Conservation (phyloP, 2,329 filamentous ascomycete species). For the Cladosporium oxysporum region DNA sequence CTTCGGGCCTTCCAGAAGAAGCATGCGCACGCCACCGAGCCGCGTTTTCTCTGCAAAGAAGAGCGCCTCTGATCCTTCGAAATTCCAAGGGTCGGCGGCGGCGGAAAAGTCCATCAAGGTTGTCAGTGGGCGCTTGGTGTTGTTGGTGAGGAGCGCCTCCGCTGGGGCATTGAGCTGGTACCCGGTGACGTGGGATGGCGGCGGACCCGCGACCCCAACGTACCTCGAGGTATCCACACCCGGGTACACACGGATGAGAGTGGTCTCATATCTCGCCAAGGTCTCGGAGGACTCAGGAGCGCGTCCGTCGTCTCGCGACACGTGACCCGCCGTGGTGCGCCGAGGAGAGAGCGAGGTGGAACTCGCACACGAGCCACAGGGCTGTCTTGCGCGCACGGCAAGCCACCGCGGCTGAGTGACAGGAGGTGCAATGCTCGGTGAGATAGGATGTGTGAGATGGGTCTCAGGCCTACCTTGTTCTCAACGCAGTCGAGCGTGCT, state of each 20-base stretch:
- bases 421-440: conserved; percentile 5
- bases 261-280: conserved; percentile 14
- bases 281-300: neutral
- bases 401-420: neutral
- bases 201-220: conserved; percentile 1
- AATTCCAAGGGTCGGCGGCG: neutral
- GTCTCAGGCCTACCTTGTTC: neutral
- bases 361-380: conserved; percentile 17
- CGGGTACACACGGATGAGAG: conserved; percentile 14
- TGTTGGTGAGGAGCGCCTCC: conserved; percentile 13
- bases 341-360: conserved; percentile 20
- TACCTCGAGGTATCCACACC: conserved; percentile 11
- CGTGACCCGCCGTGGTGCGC: conserved; percentile 12
- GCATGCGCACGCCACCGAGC: conserved; percentile 12
- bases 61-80: neutral
- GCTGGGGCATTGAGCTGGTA: neutral
- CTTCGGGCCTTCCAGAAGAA: conserved; percentile 13
- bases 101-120: neutral
- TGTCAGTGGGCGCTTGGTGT: conserved; percentile 1
- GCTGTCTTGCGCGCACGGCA: conserved; percentile 17
- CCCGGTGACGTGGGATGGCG: conserved; percentile 11
- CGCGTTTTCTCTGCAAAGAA: conserved; percentile 19
- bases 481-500: neutral
- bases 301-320: neutral
- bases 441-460: conserved; percentile 5